Conservation (phyloP, 192 early-diverging fungal genomes). For the Entomortierella chlamydospora region DNA sequence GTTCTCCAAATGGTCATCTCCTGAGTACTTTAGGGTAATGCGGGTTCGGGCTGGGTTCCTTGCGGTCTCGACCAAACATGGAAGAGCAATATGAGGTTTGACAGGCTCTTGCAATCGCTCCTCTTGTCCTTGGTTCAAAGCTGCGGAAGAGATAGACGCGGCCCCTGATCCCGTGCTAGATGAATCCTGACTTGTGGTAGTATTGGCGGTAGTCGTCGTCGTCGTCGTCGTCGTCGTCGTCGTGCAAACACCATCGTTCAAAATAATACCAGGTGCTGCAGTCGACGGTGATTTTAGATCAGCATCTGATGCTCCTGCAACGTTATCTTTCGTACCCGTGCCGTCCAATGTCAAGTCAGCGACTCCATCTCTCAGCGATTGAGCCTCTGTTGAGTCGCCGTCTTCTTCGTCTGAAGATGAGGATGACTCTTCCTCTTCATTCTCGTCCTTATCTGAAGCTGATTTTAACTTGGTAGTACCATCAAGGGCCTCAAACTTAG, state of each 20-base stretch:
- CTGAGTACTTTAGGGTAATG: constrained; percentile 44
- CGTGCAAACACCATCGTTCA: background rate
- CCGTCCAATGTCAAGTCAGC: background rate
- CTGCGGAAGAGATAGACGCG: background rate
- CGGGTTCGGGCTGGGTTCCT: constrained; percentile 48
- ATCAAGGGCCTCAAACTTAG: constrained; percentile 36
- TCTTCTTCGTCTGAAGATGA: constrained; percentile 24
- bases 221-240: no score
- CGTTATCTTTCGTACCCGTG: background rate
- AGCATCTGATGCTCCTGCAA: no score
- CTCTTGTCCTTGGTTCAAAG: constrained; percentile 9
- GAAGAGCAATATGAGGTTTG: constrained; percentile 46
- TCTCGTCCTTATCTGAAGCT: constrained; percentile 10
- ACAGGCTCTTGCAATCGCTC: constrained; percentile 48
- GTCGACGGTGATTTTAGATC: background rate
- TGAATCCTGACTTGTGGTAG: no score
- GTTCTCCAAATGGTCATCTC: constrained; percentile 14
- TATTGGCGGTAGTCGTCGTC: constrained; percentile 6
- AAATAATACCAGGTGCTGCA: background rate
- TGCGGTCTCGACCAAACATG: constrained; percentile 45
- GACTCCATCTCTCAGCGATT: background rate
- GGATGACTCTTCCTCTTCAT: constrained; percentile 31
- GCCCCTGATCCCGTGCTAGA: no score
- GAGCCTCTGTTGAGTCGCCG: constrained; percentile 3
- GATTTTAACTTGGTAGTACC: constrained; percentile 39